A percentile compares a stretch with the other conserved stretches of the same genome.
phyloP scores from a whole-genome alignment of 768 basidiomycete species.

The Tylopilus rubrobrunneus region DNA sequence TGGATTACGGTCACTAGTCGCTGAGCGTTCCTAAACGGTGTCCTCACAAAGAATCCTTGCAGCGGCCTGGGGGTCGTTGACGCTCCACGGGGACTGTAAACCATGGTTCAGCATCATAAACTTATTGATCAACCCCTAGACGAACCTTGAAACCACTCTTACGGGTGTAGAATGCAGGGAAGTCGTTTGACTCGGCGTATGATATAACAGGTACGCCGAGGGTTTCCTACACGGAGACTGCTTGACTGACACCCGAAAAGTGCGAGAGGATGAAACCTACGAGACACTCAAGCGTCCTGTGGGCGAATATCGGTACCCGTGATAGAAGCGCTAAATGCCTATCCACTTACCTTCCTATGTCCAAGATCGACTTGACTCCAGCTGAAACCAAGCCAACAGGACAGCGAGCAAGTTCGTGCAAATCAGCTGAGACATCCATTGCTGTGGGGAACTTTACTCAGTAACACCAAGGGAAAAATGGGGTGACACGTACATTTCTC shows the following conservation, averaged over 20 bases:
- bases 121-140: neutral
- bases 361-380: slow-evolving; percentile 92
- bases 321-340: neutral
- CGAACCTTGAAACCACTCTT: slow-evolving; percentile 70
- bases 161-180: slow-evolving; percentile 92
- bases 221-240: slow-evolving; percentile 63
- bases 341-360: slow-evolving; percentile 66
- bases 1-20: neutral
- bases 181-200: slow-evolving; percentile 71
- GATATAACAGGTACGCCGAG: slow-evolving; percentile 89
- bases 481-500: slow-evolving; percentile 48
- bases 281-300: slow-evolving; percentile 76
- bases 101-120: neutral
- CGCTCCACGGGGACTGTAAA: slow-evolving; percentile 73
- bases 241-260: neutral
- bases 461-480: neutral
- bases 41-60: slow-evolving; percentile 72
- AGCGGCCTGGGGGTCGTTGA: slow-evolving; percentile 57
- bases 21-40: neutral
- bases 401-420: slow-evolving; percentile 84
- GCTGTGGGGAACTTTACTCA: slow-evolving; percentile 40
- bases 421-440: slow-evolving; percentile 93
- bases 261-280: slow-evolving; percentile 34
- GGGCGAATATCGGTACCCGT: slow-evolving; percentile 1
- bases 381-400: slow-evolving; percentile 91